Base-by-base conservation (phyloP, 1,284 basidiomycete species). In the Clitocybe nebularis region DNA sequence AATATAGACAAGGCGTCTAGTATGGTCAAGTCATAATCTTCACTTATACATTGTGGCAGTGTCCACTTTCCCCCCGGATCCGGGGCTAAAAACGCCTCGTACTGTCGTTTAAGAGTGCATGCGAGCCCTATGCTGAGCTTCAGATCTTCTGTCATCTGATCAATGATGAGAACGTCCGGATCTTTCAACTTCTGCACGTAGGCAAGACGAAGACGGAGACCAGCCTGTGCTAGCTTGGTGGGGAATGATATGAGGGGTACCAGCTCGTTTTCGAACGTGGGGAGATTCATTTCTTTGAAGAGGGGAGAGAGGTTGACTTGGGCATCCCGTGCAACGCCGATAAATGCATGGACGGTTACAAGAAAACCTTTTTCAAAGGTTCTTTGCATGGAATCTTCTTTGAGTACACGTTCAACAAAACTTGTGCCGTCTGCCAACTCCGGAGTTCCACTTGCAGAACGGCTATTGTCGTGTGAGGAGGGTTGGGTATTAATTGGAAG, bases 281-380 rank as follows among this genome's bases (percentile, higher is more conserved):
- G 95, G 2, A 99, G 80, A 51, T 89, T 86, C 80, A 98, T 90
- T 54, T 83, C 74, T 52, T 74, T 70, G 62, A 95, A 92, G 41
- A 80, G 67, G 8, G 73, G 65, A 22, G 86, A 80, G 48, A 91
- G 80, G 44, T 82, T 83, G 51, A 95, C 84, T 60, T 96, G 90
- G 1, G 92, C 88, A 45, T 89, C 83, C 50, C 93, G 89, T 46
- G 93, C 90, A 47, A 85, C 84, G 39, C 85, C 81, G 44, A 99
- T 83, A 52, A 96, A 85, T 13, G 82, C 74, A 60, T 94, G 86
- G 14, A 96, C 81, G 25, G 90, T 92, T 36, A 84, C 81, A 53
- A 99, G 79, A 45, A 93, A 93, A 19, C 93, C 89, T 58, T 89
- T 92, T 65, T 96, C 93, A 60, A 99, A 98, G 2, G 91, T 93